phyloP scores from a whole-genome alignment of 768 basidiomycete species.

The Rhodotorula toruloides region DNA sequence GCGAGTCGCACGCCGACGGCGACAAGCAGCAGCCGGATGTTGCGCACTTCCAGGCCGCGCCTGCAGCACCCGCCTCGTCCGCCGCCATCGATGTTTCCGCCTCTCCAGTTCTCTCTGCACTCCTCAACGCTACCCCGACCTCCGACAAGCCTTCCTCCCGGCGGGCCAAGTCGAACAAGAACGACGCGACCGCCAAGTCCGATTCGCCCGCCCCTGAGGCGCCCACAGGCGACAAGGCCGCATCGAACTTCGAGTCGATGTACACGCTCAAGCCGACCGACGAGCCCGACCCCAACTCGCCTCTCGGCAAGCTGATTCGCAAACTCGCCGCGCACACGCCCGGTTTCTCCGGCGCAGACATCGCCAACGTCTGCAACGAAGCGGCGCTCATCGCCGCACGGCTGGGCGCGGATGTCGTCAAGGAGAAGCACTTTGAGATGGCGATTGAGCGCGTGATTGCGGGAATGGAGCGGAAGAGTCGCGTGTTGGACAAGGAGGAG shows the following conservation, averaged over 20 bases:
- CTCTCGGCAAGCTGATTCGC: slow-evolving; percentile 61
- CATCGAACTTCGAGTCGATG: slow-evolving; percentile 39
- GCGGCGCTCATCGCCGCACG: slow-evolving; percentile 92
- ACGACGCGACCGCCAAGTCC: neutral
- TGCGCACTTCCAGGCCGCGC: slow-evolving; percentile 5
- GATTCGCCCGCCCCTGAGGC: neutral
- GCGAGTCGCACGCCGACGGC: neutral
- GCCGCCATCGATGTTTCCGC: slow-evolving; percentile 3
- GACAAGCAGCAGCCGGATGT: neutral
- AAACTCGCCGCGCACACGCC: slow-evolving; percentile 95
- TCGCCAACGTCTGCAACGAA: slow-evolving; percentile 98
- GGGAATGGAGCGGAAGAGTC: slow-evolving; percentile 89
- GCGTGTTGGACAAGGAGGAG: slow-evolving; percentile 87
- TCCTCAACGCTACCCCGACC: slow-evolving; percentile 9
- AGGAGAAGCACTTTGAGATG: slow-evolving; percentile 84
- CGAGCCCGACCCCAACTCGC: slow-evolving; percentile 47
- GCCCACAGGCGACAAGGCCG: too few species aligned
- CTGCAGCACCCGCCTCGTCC: neutral
- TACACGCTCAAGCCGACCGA: slow-evolving; percentile 39
- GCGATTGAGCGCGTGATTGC: slow-evolving; percentile 98
- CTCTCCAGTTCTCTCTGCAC: neutral
- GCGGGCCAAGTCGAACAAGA: too few species aligned
- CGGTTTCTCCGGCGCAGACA: slow-evolving; percentile 97
- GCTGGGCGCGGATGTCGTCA: slow-evolving; percentile 67
- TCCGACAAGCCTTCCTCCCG: slow-evolving; percentile 13